phyloP scores from a whole-genome alignment of 108 stramenopile species.

The Mayamaea pseudoterrestris region DNA sequence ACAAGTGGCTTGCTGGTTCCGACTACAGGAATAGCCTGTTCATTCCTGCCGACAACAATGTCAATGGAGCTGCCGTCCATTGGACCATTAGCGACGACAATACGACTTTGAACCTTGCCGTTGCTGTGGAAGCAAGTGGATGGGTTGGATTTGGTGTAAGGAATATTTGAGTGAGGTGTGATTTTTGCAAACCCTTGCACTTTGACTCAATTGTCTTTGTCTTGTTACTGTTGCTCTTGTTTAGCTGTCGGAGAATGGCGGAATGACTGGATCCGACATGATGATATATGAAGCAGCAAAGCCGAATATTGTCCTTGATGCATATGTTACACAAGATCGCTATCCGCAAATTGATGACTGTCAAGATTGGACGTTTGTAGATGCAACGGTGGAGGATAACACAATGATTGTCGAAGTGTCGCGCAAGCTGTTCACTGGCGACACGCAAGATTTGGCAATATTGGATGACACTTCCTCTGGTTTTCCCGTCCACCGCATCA shows the following conservation, averaged over 20 bases:
- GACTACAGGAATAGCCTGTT: too few relatives aligned
- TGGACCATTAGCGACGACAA: conserved; percentile 19
- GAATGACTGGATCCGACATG: conserved; percentile 34
- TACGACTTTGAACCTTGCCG: conserved; percentile 8
- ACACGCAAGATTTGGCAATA: conserved; percentile 31
- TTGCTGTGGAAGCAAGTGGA: conserved; percentile 26
- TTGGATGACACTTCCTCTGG: conserved; percentile 12
- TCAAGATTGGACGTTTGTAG: conserved; percentile 28
- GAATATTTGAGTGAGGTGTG: conserved; percentile 23
- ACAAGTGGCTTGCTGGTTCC: too few relatives aligned
- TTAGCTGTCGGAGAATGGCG: conserved; percentile 1
- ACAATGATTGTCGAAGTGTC: conserved; percentile 34
- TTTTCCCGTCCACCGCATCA: conserved; percentile 20
- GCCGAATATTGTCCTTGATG: conserved; percentile 23
- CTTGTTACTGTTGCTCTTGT: neutral
- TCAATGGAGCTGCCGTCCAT: conserved; percentile 23
- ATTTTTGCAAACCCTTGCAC: neutral
- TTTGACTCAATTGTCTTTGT: neutral
- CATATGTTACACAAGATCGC: conserved; percentile 19
- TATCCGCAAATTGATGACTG: conserved; percentile 19
- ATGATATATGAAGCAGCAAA: conserved; percentile 15
- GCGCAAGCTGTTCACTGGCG: conserved; percentile 31
- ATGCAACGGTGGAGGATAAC: conserved; percentile 10
- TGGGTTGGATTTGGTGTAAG: conserved; percentile 42
- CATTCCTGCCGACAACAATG: neutral